phyloP scores from a whole-genome alignment of 2,329 filamentous ascomycete genomes.

The Aspergillus sp. region DNA sequence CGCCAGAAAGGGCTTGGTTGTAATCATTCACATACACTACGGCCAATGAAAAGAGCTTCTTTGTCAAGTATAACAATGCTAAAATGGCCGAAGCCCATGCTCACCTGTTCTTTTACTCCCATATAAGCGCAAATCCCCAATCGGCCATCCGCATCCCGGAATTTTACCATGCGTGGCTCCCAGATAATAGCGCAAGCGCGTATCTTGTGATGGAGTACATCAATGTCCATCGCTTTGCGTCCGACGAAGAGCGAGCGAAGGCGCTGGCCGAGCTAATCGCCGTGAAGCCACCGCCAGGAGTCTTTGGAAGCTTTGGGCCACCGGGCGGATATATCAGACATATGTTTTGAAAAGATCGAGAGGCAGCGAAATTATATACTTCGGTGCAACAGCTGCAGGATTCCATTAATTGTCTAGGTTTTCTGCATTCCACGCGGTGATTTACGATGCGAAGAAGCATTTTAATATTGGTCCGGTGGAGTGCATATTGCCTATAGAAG shows the following conservation, averaged over 20 bases:
- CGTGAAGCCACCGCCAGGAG: background rate
- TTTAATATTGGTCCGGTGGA: too few species aligned
- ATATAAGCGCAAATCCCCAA: background rate
- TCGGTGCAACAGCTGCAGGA: background rate
- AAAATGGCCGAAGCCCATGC: constrained; percentile 4
- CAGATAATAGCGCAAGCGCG: background rate
- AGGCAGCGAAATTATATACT: background rate
- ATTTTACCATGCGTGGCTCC: background rate
- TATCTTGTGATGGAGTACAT: constrained; percentile 1
- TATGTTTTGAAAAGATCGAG: background rate
- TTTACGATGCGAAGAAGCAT: too few species aligned
- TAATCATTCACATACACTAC: constrained; percentile 1
- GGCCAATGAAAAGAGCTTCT: background rate
- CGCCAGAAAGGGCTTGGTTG: background rate
- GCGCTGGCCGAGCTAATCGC: background rate
- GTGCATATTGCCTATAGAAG: background rate
- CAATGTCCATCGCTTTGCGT: constrained; percentile 1
- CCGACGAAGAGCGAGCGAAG: background rate
- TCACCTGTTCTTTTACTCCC: background rate
- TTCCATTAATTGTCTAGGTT: background rate
- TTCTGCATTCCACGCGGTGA: background rate
- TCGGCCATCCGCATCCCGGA: constrained; percentile 1
- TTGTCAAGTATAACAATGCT: background rate
- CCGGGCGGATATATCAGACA: background rate
- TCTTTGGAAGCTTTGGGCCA: background rate